These are phyloP conservation scores for Chiua virens DNA, from an alignment of 768 basidiomycete genomes.

Conservation along the genomic window DNA sequence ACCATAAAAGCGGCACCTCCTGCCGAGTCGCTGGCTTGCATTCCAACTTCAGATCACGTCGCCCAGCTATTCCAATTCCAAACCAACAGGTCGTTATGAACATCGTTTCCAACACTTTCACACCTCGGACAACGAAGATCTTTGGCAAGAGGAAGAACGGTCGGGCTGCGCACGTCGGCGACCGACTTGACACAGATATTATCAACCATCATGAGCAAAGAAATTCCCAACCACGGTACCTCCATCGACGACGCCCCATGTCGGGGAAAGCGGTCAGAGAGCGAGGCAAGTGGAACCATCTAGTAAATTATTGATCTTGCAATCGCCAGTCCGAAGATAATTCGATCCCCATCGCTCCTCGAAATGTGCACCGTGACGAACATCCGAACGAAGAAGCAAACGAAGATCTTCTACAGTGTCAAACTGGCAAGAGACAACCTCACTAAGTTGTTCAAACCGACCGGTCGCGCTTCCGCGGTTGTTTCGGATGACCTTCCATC, in stretches of 20 bases:
- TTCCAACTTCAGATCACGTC: no score
- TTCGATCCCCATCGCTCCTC: constrained; percentile 1
- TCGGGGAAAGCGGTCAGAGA: neutral
- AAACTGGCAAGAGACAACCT: constrained; percentile 8
- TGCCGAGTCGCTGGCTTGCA: neutral
- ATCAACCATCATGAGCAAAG: neutral
- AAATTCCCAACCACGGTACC: neutral
- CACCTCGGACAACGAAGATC: neutral
- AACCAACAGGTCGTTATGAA: neutral
- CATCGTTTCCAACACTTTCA: neutral
- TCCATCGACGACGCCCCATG: neutral
- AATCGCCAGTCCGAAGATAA: neutral
- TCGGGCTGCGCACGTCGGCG: neutral
- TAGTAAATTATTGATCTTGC: neutral
- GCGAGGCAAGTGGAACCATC: neutral
- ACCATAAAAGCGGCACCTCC: neutral
- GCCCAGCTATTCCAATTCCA: no score
- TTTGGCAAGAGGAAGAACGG: neutral
- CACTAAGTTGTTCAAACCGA: constrained; percentile 1
- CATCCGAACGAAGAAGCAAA: neutral
- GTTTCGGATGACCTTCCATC: neutral
- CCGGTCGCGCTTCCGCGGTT: neutral
- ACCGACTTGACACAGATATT: neutral
- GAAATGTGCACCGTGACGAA: neutral
- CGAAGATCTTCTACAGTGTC: constrained; percentile 1